A percentile compares a stretch with the other conserved stretches of the same genome.
Evolutionary conservation across 257 asterid genomes (phyloP).

Genomic region (Ajuga chamaepitys): DNA sequence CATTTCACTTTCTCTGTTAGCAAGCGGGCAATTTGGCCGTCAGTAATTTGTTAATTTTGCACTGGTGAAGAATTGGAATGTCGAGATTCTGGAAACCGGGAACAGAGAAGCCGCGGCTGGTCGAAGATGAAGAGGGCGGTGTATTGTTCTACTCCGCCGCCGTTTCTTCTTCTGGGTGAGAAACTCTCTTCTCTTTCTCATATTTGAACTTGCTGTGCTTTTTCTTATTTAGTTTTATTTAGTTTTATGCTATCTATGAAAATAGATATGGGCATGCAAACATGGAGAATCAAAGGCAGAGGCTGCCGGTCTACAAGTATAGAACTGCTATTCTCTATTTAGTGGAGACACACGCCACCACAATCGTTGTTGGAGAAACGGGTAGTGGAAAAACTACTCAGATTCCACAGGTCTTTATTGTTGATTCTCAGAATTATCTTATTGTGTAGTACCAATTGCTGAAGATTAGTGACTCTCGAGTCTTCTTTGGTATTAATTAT

Average conservation of each 20-base stretch:
- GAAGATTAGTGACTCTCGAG: not conserved
- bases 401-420: slow-evolving; percentile 74
- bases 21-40: too few species aligned
- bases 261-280: slow-evolving; percentile 55
- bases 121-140: slow-evolving; percentile 97
- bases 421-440: not conserved
- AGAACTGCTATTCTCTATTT: slow-evolving; percentile 61
- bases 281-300: slow-evolving; percentile 62
- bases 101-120: slow-evolving; percentile 68
- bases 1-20: too few species aligned
- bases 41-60: not conserved
- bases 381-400: slow-evolving; percentile 98
- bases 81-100: slow-evolving; percentile 93
- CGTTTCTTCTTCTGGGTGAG: slow-evolving; percentile 66
- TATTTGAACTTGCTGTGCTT: not conserved
- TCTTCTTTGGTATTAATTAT: not conserved
- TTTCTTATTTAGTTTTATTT: not conserved
- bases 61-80: slow-evolving; percentile 21
- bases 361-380: slow-evolving; percentile 90
- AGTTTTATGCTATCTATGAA: too few species aligned
- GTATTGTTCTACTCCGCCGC: slow-evolving; percentile 53
- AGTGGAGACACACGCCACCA: slow-evolving; percentile 86
- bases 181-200: not conserved
- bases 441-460: not conserved
- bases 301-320: slow-evolving; percentile 76